Evolutionary conservation across 306 rosid species (phyloP), one percentile per base, ranked within the genome.

Genomic region (Rosa persica): DNA sequence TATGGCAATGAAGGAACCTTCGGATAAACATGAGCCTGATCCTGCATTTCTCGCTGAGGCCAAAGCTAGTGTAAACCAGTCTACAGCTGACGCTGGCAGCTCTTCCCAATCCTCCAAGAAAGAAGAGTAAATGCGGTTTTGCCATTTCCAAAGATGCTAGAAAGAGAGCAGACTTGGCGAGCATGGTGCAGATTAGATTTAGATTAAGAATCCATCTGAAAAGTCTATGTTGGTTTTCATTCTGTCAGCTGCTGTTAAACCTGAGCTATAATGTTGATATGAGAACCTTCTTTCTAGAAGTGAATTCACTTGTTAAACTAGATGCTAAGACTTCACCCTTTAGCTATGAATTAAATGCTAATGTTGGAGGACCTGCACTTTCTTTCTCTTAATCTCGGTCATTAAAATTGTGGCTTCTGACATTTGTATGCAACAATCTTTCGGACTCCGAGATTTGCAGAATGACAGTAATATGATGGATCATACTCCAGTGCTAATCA

Each of bases 1-100:
- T 19, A 71, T 90, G 95, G 98, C 98, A 6, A 92, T 92, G 95
- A 88, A 88, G 78, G 97, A 94, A 77, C 97, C 97, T 69, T 86
- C 89, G 0, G 85, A 88, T 19, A 87, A 89, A 80, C 97, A 92
- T 38, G 90, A 87, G 82, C 97, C 93, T 7, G 97, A 94, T 81
- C 90, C 97, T 23, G 80, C 84, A 54, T 94, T 92, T 84, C 86
- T 92, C 40, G 91, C 95, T 0, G 88, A 92, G 70, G 98, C 97
- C 65, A 86, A 94, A 84, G 98, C 96, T 76, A 90, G 97, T 43
- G 80, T 92, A 25, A 90, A 77, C 49, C 92, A 81, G 72, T 34
- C 81, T 60, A 20, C 80, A 17, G 77, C 77, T 57, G 86, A 84
- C 38, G 74, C 85, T 51, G 92, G 42, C 52, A 77, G 80, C 57